These are phyloP conservation scores for Monilinia laxa DNA, from an alignment of 2,329 filamentous ascomycete species.

Conservation along the genomic window DNA sequence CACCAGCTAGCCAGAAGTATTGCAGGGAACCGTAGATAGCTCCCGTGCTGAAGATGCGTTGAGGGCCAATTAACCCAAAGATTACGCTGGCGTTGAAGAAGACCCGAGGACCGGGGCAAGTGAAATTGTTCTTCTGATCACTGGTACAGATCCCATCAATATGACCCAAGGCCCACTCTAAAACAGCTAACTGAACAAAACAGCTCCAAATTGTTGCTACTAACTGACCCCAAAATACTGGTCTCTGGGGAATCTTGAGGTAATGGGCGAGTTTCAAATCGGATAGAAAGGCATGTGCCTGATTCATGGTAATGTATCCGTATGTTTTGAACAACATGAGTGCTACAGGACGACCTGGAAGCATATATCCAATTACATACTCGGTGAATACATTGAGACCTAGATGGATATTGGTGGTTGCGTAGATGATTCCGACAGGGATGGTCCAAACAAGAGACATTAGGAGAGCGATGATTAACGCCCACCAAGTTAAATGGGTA, in stretches of 20 bases:
- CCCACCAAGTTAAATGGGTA: conserved; percentile 33
- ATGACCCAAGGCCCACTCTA: conserved; percentile 59
- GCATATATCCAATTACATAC: conserved; percentile 71
- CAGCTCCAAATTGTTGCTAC: conserved; percentile 65
- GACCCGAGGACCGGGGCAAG: conserved; percentile 47
- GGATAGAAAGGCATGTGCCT: conserved; percentile 23
- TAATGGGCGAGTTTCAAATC: conserved; percentile 53
- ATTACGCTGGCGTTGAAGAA: conserved; percentile 67
- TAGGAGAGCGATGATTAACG: conserved; percentile 34
- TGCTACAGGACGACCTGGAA: conserved; percentile 66
- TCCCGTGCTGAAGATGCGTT: conserved; percentile 44
- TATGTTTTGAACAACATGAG: conserved; percentile 68
- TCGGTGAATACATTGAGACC: conserved; percentile 73
- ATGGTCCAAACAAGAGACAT: conserved; percentile 44
- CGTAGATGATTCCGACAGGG: conserved; percentile 68
- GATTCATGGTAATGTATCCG: conserved; percentile 26
- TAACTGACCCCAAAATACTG: conserved; percentile 65
- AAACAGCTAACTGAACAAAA: conserved; percentile 63
- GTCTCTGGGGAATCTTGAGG: conserved; percentile 60
- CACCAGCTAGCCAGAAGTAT: conserved; percentile 71
- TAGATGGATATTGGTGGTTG: conserved; percentile 68
- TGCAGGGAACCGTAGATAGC: conserved; percentile 63
- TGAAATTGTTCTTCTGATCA: conserved; percentile 48
- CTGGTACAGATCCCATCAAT: conserved; percentile 64
- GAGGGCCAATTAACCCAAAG: conserved; percentile 71